phyloP scores from a whole-genome alignment of 176 grass and related monocot genomes.

The Typha latifolia region DNA sequence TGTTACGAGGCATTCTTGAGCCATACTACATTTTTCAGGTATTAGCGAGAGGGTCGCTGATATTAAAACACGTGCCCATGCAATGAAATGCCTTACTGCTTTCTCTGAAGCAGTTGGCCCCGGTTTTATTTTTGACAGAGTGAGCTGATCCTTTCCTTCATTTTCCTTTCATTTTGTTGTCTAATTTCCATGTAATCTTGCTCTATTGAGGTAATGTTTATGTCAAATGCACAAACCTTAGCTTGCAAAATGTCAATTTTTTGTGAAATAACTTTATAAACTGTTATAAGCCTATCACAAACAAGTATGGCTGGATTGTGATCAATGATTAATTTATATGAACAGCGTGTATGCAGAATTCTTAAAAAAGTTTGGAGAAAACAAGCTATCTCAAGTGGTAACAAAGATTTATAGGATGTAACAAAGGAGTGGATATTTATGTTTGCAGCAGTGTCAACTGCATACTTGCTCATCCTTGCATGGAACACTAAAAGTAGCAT shows the following conservation, averaged over 20 bases:
- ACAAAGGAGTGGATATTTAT: no score
- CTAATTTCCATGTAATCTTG: not conserved
- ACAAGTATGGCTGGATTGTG: not conserved
- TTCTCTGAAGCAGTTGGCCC: constrained; percentile 94
- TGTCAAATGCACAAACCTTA: not conserved
- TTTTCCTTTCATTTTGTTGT: not conserved
- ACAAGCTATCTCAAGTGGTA: no score
- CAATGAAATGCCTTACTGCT: constrained; percentile 92
- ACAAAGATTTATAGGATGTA: no score
- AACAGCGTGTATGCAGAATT: no score
- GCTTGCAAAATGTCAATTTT: not conserved
- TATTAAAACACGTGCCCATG: constrained; percentile 82
- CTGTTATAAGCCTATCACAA: not conserved
- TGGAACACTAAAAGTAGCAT: no score
- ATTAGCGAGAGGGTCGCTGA: constrained; percentile 95
- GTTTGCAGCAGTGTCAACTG: no score
- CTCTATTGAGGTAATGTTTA: not conserved
- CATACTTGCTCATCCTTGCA: no score
- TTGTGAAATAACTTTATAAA: not conserved
- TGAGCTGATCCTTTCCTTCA: constrained; percentile 22
- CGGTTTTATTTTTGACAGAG: constrained; percentile 95
- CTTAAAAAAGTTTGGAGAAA: no score
- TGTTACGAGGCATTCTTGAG: not conserved
- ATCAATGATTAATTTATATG: no score
- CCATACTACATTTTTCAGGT: constrained; percentile 35